Conservation (phyloP, 2,329 filamentous ascomycete genomes). For the Aureobasidium sp. region DNA sequence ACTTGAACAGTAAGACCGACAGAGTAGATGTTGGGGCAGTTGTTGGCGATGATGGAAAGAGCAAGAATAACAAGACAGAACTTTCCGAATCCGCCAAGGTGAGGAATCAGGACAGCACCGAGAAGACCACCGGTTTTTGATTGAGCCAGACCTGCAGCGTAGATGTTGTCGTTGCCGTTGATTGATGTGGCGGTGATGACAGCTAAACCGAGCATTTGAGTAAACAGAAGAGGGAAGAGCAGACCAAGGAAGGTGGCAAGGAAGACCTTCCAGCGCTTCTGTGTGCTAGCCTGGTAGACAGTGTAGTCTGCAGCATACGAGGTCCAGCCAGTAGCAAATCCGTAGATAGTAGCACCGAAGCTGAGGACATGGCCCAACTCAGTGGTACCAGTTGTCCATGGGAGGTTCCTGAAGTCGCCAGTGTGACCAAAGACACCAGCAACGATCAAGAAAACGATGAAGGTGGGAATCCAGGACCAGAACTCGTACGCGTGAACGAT, state of each 20-base stretch:
- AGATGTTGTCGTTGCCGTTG: constrained; percentile 49
- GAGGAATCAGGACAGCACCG: constrained; percentile 55
- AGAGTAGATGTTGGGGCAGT: constrained; percentile 54
- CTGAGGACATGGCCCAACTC: constrained; percentile 59
- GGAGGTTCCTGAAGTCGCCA: constrained; percentile 56
- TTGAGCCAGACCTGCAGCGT: constrained; percentile 47
- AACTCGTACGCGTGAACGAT: constrained; percentile 72
- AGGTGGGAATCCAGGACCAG: constrained; percentile 66
- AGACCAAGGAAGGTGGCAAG: constrained; percentile 62
- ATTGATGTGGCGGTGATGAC: constrained; percentile 57
- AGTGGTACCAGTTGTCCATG: constrained; percentile 51
- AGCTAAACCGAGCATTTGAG: constrained; percentile 65
- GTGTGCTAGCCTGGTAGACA: constrained; percentile 63
- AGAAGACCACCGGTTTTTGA: constrained; percentile 62
- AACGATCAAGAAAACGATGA: constrained; percentile 66
- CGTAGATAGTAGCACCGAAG: constrained; percentile 60
- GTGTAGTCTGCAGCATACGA: constrained; percentile 72
- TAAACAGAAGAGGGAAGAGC: constrained; percentile 65
- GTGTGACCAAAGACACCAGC: constrained; percentile 62
- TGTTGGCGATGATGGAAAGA: constrained; percentile 39
- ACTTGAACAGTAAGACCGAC: constrained; percentile 60
- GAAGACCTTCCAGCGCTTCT: constrained; percentile 58
- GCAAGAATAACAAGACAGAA: constrained; percentile 53
- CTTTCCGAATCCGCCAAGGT: constrained; percentile 61
- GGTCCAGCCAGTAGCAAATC: constrained; percentile 67